Evolutionary conservation across 2,329 filamentous ascomycete species (phyloP), one percentile per base, ranked within the genome.

Genomic region (Helotiales sp.): DNA sequence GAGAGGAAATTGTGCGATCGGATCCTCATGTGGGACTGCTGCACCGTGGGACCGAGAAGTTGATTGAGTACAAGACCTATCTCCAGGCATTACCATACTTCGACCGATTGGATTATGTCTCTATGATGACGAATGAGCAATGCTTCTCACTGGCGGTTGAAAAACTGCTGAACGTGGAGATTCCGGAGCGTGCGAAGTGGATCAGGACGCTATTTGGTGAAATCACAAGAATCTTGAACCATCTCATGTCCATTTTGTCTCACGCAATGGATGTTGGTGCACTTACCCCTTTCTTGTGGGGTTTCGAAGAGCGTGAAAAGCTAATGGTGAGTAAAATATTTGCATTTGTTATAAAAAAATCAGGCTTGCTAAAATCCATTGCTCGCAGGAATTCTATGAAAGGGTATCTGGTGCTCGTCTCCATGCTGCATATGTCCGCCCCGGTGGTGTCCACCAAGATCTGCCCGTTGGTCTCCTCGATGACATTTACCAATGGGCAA

Each of bases 61-160:
- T 99, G 78, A 98, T 98, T 78, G 95, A 99, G 82, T 99, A 99
- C 85, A 97, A 96, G 84, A 96, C 93, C 69, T 99, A 99, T 74
- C 84, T 98, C 72, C 95, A 99, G 81, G 95, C 95, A 57, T 81
- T 99, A 72, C 95, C 95, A 56, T 99, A 99, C 81, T 99, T 99
- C 74, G 95, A 99, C 79, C 91, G 95, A 69, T 83, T 99, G 75
- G 95, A 99, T 78, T 99, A 99, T 76, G 93, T 97, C 68, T 97
- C 92, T 71, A 99, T 99, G 96, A 99, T 99, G 95, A 99, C 95
- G 71, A 99, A 99, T 77, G 95, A 99, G 82, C 95, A 99, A 79
- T 96, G 92, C 73, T 99, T 91, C 77, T 86, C 92, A 34, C 83
- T 99, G 66, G 95, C 92, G 19, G 93, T 98, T 55, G 95, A 99